Base-by-base conservation (phyloP, 2,329 filamentous ascomycete species). In the Penicillium sp. region DNA sequence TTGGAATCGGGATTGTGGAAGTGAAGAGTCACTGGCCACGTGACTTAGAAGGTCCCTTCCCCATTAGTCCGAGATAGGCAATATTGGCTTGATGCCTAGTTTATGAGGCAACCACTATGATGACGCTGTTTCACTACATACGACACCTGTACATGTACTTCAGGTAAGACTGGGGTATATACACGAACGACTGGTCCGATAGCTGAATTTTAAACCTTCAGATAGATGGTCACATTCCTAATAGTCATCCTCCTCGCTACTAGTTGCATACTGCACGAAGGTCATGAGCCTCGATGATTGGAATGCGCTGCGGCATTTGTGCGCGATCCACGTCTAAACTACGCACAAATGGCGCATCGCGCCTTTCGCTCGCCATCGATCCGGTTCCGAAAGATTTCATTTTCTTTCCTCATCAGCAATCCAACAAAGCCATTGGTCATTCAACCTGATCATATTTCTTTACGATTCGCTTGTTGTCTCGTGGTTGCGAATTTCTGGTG, bases 221-320 rank as follows among this genome's bases (percentile, higher is more conserved):
- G 18, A 22, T 40, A 20, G 18, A 4, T 22, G 18, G 37, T 22
- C 4, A 40, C 56, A 61, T 61, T 54, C 48, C 35, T 57, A 22
- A 43, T 29, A 40, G 18, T 25, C 14, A 11, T n/a, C 35, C 27
- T 25, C 2, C 22, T 12, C 22, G 22, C 31, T 33, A 11, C 44
- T 57, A 54, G 52, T 11, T 4, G 25, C 53, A 59, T 58, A 57
- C 59, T 60, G 44, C 56, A 53, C 27, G 49, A 47, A 51, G 46
- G 51, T 26, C 59, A 57, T 65, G 51, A 33, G 45, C 23, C 31
- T 54, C 41, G 27, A 53, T 42, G 23, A 35, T 42, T 62, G 59
- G 62, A 58, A 67, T 73, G 57, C 33, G 46, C 29, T 62, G 70
- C 66, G 70, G 60, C 55, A 70, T 70, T 73, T 73, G 67, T 72